Evolutionary conservation across 129 eudicot species (phyloP), one percentile per base, ranked within the genome.

Genomic region (Artemisia argyi): DNA sequence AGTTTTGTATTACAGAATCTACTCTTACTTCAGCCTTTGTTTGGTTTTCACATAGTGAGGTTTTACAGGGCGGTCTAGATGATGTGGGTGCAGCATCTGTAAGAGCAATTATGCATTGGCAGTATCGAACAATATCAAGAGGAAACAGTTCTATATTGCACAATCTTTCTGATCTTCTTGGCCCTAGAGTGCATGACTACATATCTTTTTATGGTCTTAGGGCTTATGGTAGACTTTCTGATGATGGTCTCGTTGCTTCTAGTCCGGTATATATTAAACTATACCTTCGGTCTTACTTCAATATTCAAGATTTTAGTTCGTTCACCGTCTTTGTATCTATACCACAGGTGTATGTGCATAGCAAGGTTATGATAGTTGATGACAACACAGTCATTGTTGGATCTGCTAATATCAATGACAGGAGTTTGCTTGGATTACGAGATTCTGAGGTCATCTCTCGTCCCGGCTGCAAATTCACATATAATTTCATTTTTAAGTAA

Each of bases 51-150:
- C 64, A 0, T 65, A 24, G 7, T 77, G 24, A 69, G 22, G 58
- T 61, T 53, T 63, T 64, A 26, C 89, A 93, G 97, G 98, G 98
- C 66, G 98, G 98, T 49, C 83, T 94, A 53, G 98, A 94, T 80
- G 97, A 94, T 86, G 87, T 81, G 54, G 98, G 98, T 65, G 98
- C 98, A 14, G 98, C 98, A 72, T 87, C 98, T 78, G 98, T 94
- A 61, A 83, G 98, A 84, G 93, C 98, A 61, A 94, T 94, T 66
- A 90, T 94, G 97, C 98, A 94, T 78, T 94, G 98, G 98, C 98
- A 94, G 71, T 86, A 94, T 84, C 85, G 98, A 72, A 94, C 98
- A 48, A 94, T 94, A 73, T 90, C 87, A 26, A 83, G 98, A 79
- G 98, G 97, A 79, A 74, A 76, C 17, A 82, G 79, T 77, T 94